Conservation (phyloP, 805 yeast species). For the Yarrowia alimentaria region DNA sequence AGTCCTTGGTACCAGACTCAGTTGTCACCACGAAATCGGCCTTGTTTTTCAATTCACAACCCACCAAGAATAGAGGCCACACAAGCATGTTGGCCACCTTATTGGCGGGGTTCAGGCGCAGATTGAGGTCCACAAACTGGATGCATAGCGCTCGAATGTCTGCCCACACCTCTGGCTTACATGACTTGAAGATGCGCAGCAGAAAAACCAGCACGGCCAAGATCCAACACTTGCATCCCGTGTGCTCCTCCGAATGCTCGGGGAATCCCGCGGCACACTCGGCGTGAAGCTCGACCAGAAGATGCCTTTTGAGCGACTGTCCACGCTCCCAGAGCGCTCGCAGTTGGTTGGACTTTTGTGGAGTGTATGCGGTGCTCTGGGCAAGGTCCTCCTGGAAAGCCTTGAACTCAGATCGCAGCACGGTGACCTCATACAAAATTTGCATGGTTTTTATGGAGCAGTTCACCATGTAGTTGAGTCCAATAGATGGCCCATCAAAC, state of each 20-base stretch:
- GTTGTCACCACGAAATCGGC: conserved; percentile 2
- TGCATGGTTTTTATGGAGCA: conserved; percentile 19
- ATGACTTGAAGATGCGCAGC: conserved; percentile 24
- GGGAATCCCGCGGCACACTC: conserved; percentile 16
- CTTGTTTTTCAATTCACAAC: conserved; percentile 11
- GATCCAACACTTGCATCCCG: conserved; percentile 25
- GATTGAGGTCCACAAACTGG: conserved; percentile 20
- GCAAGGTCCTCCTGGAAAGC: conserved; percentile 24
- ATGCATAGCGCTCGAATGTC: conserved; percentile 19
- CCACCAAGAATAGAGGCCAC: conserved; percentile 14
- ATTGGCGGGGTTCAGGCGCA: conserved; percentile 3
- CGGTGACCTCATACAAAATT: conserved; percentile 8
- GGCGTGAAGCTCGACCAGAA: conserved; percentile 1
- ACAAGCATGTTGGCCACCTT: conserved; percentile 25
- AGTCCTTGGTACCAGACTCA: conserved; percentile 1
- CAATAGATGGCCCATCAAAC: conserved; percentile 23
- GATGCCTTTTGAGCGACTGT: conserved; percentile 5
- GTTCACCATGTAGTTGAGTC: conserved; percentile 25
- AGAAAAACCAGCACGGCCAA: conserved; percentile 15
- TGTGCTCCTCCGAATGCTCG: conserved; percentile 18
- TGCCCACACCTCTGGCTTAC: conserved; percentile 26
- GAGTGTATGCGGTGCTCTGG: neutral
- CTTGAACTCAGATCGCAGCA: conserved; percentile 12
- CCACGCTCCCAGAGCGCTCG: conserved; percentile 18
- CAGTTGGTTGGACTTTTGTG: conserved; percentile 2